phyloP scores from a whole-genome alignment of 768 basidiomycete genomes.

The Lactarius tabidus region DNA sequence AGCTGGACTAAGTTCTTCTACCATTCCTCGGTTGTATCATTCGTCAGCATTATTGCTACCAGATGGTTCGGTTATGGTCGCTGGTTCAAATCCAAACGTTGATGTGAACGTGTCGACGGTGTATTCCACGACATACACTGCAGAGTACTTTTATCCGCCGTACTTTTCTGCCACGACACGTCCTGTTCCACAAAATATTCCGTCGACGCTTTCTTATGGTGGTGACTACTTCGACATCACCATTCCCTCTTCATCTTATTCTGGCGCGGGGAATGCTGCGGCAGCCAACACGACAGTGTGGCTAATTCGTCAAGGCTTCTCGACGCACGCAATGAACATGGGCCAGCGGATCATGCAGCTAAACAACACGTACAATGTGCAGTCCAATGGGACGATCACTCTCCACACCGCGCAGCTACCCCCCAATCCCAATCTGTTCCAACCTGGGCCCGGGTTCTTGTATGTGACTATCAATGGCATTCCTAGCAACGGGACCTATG shows the following conservation, averaged over 20 bases:
- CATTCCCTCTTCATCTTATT: slow-evolving; percentile 61
- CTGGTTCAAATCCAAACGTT: slow-evolving; percentile 90
- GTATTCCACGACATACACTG: slow-evolving; percentile 75
- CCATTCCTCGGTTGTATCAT: slow-evolving; percentile 84
- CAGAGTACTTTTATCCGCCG: slow-evolving; percentile 87
- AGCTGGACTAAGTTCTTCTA: slow-evolving; percentile 54
- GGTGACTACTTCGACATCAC: slow-evolving; percentile 75
- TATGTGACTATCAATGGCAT: slow-evolving; percentile 83
- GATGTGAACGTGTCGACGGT: slow-evolving; percentile 63
- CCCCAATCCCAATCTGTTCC: slow-evolving; percentile 80
- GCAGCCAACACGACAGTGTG: slow-evolving; percentile 73
- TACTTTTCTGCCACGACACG: slow-evolving; percentile 73
- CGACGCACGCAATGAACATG: slow-evolving; percentile 87
- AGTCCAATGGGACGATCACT: slow-evolving; percentile 68
- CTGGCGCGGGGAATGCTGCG: slow-evolving; percentile 62
- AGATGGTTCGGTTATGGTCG: slow-evolving; percentile 80
- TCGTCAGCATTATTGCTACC: slow-evolving; percentile 87
- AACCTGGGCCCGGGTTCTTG: slow-evolving; percentile 82
- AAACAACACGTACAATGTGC: slow-evolving; percentile 80
- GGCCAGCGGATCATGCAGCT: slow-evolving; percentile 79
- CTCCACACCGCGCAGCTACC: slow-evolving; percentile 81
- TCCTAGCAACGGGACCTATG: slow-evolving; percentile 71
- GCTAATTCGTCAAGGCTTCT: slow-evolving; percentile 79
- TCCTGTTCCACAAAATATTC: slow-evolving; percentile 66
- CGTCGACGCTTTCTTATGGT: slow-evolving; percentile 77